These are phyloP conservation scores for Phytophthora foliorum DNA, from an alignment of 352 stramenopile species.

Conservation along the genomic window DNA sequence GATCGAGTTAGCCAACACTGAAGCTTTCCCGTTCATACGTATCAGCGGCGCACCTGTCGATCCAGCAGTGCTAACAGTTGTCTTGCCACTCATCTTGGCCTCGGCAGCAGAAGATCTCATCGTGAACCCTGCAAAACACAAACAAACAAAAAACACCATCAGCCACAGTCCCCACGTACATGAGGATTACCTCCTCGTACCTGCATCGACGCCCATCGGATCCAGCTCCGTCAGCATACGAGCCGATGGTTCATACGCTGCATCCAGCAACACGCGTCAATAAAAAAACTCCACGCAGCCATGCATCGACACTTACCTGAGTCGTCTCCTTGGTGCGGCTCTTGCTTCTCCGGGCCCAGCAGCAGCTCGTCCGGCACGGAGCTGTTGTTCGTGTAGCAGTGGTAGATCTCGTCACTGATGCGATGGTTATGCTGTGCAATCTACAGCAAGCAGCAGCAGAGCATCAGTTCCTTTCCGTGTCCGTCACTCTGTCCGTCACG, in stretches of 20 bases:
- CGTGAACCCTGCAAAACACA: slow-evolving; percentile 18
- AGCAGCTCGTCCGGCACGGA: slow-evolving; percentile 78
- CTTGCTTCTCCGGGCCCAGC: slow-evolving; percentile 41
- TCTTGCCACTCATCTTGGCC: slow-evolving; percentile 31
- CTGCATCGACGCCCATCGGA: slow-evolving; percentile 29
- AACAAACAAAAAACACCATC: neutral
- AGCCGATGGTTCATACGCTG: slow-evolving; percentile 42
- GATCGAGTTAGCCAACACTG: neutral
- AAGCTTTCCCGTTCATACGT: neutral
- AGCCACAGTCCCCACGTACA: neutral
- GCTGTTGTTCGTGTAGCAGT: slow-evolving; percentile 86
- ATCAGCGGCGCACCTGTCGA: slow-evolving; percentile 11
- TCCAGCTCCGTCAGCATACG: slow-evolving; percentile 39
- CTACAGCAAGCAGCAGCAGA: slow-evolving; percentile 25
- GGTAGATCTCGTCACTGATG: slow-evolving; percentile 83
- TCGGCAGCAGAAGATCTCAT: slow-evolving; percentile 19
- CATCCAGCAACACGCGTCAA: slow-evolving; percentile 2
- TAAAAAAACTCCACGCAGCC: neutral
- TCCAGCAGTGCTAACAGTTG: slow-evolving; percentile 4
- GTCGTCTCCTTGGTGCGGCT: slow-evolving; percentile 31
- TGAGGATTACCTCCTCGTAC: slow-evolving; percentile 12
- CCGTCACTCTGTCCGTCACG: no score
- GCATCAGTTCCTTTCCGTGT: neutral
- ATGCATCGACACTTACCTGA: slow-evolving; percentile 20
- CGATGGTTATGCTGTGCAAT: slow-evolving; percentile 83